These are phyloP conservation scores for Closterium sp. DNA, from an alignment of 139 green algal genomes.

Conservation along the genomic window DNA sequence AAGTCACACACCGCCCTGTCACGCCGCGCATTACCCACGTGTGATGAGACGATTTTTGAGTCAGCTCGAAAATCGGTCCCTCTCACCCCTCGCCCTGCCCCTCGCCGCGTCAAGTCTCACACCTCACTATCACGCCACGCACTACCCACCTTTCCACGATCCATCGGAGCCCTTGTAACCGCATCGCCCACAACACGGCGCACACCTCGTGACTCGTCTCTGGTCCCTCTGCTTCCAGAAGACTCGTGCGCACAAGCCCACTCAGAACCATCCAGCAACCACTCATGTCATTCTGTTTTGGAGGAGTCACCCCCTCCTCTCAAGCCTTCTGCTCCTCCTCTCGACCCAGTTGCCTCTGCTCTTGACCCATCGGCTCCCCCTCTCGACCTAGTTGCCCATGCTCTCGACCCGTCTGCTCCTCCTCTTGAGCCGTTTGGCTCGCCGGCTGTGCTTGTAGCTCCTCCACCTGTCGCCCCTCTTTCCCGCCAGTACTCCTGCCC, in stretches of 20 bases:
- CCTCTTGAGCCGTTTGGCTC: not conserved
- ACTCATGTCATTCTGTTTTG: not conserved
- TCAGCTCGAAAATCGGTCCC: too few relatives aligned
- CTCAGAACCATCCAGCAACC: not conserved
- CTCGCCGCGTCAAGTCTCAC: too few relatives aligned
- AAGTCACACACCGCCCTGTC: not conserved
- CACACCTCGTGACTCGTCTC: not conserved
- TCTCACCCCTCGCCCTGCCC: too few relatives aligned
- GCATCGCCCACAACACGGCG: not conserved
- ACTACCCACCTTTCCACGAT: not conserved
- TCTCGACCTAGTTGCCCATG: too few relatives aligned
- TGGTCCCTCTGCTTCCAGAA: not conserved
- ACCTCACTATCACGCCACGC: not conserved
- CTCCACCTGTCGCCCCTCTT: not conserved
- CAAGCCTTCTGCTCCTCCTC: too few relatives aligned
- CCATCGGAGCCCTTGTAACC: not conserved
- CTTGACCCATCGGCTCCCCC: not conserved
- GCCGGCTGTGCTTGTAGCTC: not conserved
- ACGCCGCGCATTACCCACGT: too few relatives aligned
- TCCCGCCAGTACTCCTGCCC: not conserved
- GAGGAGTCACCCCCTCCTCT: too few relatives aligned
- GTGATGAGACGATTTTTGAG: too few relatives aligned
- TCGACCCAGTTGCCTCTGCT: not conserved
- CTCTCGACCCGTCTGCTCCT: too few relatives aligned
- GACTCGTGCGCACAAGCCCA: not conserved